Conservation (phyloP, 2,329 filamentous ascomycete genomes). For the Hypoxylon sp. region DNA sequence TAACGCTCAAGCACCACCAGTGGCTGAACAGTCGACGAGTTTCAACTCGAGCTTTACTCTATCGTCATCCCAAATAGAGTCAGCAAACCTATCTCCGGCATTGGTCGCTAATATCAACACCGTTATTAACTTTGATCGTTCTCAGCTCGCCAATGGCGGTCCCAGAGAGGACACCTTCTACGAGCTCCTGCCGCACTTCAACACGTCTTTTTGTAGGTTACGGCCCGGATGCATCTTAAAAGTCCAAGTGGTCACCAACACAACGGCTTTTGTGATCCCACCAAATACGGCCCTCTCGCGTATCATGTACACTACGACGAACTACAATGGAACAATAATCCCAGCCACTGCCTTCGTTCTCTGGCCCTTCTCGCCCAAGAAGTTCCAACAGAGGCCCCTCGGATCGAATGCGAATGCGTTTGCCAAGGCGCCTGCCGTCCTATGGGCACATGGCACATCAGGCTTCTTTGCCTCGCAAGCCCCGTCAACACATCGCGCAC, state of each 20-base stretch:
- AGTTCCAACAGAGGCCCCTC: conserved; percentile 12
- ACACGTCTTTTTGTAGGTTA: conserved; percentile 30
- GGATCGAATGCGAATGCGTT: not conserved
- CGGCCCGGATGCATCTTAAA: conserved; percentile 59
- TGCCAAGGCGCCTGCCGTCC: conserved; percentile 53
- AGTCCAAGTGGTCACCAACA: conserved; percentile 59
- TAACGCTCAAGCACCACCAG: conserved; percentile 16
- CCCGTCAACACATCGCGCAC: conserved; percentile 59
- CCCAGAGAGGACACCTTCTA: conserved; percentile 60
- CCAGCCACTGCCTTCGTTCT: conserved; percentile 66
- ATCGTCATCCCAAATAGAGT: conserved; percentile 47
- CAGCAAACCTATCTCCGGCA: conserved; percentile 42
- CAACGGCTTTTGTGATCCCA: conserved; percentile 58
- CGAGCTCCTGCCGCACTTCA: conserved; percentile 49
- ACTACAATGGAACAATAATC: conserved; percentile 61
- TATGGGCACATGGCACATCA: conserved; percentile 63
- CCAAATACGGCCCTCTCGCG: conserved; percentile 62
- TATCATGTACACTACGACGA: conserved; percentile 63
- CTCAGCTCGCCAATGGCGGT: conserved; percentile 55
- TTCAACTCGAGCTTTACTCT: conserved; percentile 55
- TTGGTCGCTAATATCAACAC: conserved; percentile 45
- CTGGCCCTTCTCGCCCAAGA: conserved; percentile 60
- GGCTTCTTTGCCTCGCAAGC: conserved; percentile 58
- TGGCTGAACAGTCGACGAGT: conserved; percentile 37
- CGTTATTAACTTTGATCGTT: conserved; percentile 52